Evolutionary conservation across 2,329 filamentous ascomycete genomes (phyloP).

Genomic region (Aspergillus candidus): DNA sequence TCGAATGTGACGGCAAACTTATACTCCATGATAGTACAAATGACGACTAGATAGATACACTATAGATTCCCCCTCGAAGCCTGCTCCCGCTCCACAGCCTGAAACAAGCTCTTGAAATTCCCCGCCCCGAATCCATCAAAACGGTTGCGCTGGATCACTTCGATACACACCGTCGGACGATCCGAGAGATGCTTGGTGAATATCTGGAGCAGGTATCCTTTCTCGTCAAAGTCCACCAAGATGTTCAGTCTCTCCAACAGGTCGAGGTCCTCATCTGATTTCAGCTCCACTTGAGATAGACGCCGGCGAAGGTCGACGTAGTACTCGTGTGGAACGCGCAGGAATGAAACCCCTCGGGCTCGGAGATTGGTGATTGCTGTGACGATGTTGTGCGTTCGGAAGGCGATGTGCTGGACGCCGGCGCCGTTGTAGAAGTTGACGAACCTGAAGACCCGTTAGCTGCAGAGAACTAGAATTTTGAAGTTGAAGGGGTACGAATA

Average conservation of each 20-base stretch:
- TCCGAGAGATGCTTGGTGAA: constrained; percentile 82
- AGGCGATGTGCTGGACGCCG: constrained; percentile 84
- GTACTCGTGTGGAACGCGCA: constrained; percentile 73
- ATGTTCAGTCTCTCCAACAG: constrained; percentile 69
- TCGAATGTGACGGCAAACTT: no score
- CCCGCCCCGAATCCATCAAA: constrained; percentile 88
- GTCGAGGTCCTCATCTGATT: constrained; percentile 69
- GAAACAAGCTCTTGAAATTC: constrained; percentile 88
- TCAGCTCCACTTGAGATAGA: constrained; percentile 52
- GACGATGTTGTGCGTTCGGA: constrained; percentile 74
- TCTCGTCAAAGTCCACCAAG: constrained; percentile 86
- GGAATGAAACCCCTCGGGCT: constrained; percentile 78
- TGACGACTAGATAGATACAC: constrained; percentile 5
- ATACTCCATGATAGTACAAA: no score
- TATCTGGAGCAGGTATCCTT: constrained; percentile 68
- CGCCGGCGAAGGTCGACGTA: constrained; percentile 67
- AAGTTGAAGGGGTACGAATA: background rate
- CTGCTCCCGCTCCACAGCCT: constrained; percentile 89
- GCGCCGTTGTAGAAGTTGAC: constrained; percentile 80
- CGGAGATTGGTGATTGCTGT: constrained; percentile 63
- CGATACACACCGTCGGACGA: constrained; percentile 86
- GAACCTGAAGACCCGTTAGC: constrained; percentile 16
- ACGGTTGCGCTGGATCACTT: constrained; percentile 83
- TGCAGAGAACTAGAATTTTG: no score
- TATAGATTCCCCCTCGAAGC: constrained; percentile 72